phyloP scores from a whole-genome alignment of 169 alveolate genomes.

The Sarcocystis neurona region DNA sequence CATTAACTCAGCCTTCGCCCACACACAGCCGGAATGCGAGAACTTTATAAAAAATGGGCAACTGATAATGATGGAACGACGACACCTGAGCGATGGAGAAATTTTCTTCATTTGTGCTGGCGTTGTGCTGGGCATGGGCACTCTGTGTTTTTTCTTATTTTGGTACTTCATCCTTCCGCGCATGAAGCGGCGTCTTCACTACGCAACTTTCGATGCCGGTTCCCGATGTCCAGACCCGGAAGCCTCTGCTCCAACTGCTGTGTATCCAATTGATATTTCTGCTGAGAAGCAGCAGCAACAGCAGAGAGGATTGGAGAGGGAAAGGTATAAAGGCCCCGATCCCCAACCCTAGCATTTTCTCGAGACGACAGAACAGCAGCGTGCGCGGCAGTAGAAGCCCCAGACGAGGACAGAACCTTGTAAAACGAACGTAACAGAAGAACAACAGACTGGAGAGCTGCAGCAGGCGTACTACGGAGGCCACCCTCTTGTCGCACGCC shows the following conservation, averaged over 20 bases:
- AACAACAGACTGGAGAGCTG: too few species aligned
- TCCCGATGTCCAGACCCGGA: background rate
- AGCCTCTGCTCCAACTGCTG: background rate
- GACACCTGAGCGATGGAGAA: background rate
- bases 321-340: background rate
- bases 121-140: constrained; percentile 7
- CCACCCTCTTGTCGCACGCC: too few species aligned
- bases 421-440: too few species aligned
- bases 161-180: background rate
- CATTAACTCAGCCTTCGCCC: background rate
- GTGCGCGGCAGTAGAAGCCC: too few species aligned
- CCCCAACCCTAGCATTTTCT: background rate
- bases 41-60: constrained; percentile 21
- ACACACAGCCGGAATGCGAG: constrained; percentile 29
- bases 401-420: too few species aligned
- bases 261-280: background rate
- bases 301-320: background rate
- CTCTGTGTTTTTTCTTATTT: background rate
- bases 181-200: background rate
- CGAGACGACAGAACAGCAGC: background rate
- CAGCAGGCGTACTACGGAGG: too few species aligned
- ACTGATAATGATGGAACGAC: constrained; percentile 25
- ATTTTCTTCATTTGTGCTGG: constrained; percentile 18
- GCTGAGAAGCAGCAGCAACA: background rate
- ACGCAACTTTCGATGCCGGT: background rate